Evolutionary conservation across 768 basidiomycete species (phyloP), one percentile per base, ranked within the genome.

Genomic region (Suillus subluteus): DNA sequence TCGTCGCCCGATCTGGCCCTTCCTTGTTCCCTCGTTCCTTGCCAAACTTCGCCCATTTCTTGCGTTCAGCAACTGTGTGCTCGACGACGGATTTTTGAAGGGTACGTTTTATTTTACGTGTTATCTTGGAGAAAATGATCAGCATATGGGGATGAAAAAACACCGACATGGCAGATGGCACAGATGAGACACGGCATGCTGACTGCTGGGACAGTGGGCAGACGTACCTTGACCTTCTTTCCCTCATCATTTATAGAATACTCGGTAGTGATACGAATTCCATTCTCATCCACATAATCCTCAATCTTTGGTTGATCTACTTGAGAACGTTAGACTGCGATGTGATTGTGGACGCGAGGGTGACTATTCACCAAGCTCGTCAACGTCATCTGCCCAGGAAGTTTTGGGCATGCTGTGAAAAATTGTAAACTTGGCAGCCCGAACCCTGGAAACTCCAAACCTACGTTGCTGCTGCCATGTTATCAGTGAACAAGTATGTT

Each of bases 1-100:
- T 96, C 3, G 98, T 99, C 15, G 95, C 93, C 44, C 91, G 85
- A 80, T 98, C 95, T 4, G 96, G 96, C 5, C 97, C 97, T 16
- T 91, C 81, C 46, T 91, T 87, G 74, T 88, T 95, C 30, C 94
- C 93, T 77, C 87, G 90, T 79, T 99, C 98, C 68, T 87, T 84
- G 4, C 98, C 98, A 73, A 99, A 99, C 78, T 97, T 99, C 26
- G 88, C 74, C 95, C 95, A 98, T 70, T 88, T 89, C 78, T 96
- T 92, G 59, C 97, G 88, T 76, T 97, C 95, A 0, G 98, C 98
- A 13, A 98, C 95, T 30, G 87, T 84, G 75, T 97, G 96, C 67
- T 96, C 93, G n/a, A 99, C 98, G 44, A 95, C 84, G 11, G 92
- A 90, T 76, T 95, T 96, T 75, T 96, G 92, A 16, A 98, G 84